These are phyloP conservation scores for Trichoderma sp. DNA, from an alignment of 2,329 filamentous ascomycete genomes.

Conservation along the genomic window DNA sequence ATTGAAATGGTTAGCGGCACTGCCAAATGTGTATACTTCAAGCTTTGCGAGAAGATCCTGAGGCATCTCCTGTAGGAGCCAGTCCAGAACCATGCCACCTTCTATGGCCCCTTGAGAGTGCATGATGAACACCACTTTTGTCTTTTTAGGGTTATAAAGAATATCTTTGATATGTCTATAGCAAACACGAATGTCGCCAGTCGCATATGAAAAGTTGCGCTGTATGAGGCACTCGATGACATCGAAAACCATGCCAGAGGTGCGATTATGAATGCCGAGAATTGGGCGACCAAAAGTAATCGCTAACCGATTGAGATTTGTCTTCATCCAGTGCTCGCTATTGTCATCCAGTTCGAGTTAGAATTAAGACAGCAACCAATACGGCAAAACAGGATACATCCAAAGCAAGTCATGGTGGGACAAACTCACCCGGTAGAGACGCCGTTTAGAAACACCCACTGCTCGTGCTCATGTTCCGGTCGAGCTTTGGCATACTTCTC, in stretches of 20 bases:
- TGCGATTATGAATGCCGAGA: conserved; percentile 75
- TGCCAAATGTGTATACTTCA: conserved; percentile 79
- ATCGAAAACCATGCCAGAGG: conserved; percentile 75
- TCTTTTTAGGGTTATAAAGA: conserved; percentile 63
- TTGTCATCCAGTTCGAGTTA: background rate
- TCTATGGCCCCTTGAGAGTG: conserved; percentile 81
- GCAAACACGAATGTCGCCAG: conserved; percentile 66
- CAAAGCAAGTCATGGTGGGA: background rate
- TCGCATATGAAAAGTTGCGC: conserved; percentile 73
- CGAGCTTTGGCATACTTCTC: conserved; percentile 54
- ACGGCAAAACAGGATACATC: background rate
- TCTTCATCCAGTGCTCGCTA: conserved; percentile 68
- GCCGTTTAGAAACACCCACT: conserved; percentile 82
- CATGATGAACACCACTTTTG: conserved; percentile 73
- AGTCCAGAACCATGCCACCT: conserved; percentile 73
- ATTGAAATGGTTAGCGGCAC: conserved; percentile 80
- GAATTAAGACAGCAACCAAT: background rate
- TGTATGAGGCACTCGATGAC: conserved; percentile 78
- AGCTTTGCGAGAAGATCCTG: conserved; percentile 68
- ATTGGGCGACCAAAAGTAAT: conserved; percentile 73
- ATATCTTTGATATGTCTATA: conserved; percentile 65
- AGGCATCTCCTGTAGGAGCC: conserved; percentile 73
- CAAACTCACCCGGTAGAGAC: conserved; percentile 62
- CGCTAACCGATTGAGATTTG: conserved; percentile 71
- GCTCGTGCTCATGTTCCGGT: conserved; percentile 62